These are phyloP conservation scores for Flaveria bidentis DNA, from an alignment of 129 eudicot species.

Conservation along the genomic window DNA sequence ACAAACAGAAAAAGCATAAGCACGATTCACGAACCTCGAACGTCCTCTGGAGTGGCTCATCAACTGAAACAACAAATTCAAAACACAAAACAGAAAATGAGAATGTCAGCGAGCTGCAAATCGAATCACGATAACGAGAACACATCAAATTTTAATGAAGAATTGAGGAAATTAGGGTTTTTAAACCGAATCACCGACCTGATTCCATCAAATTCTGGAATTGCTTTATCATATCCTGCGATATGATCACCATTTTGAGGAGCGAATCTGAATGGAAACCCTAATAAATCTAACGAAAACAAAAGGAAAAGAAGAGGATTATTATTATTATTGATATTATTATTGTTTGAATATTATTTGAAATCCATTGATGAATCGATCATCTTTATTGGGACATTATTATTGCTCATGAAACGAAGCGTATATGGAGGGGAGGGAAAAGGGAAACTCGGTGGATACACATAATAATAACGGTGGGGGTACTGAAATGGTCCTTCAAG, in stretches of 20 bases:
- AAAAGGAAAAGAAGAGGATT: not conserved
- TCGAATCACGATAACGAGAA: constrained; percentile 5
- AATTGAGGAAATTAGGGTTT: constrained; percentile 16
- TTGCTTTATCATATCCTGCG: constrained; percentile 57
- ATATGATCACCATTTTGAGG: constrained; percentile 56
- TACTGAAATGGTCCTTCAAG: not conserved
- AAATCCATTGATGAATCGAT: constrained; percentile 18
- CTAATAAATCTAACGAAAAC: constrained; percentile 23
- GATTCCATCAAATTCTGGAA: constrained; percentile 57
- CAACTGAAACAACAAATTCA: constrained; percentile 58
- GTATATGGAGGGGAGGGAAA: constrained; percentile 30
- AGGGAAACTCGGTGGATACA: constrained; percentile 27
- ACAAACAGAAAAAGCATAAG: not conserved
- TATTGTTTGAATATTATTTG: not conserved
- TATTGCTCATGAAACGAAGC: constrained; percentile 17
- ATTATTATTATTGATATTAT: not conserved
- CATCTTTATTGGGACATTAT: constrained; percentile 16
- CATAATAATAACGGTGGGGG: not conserved
- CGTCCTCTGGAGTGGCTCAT: constrained; percentile 71
- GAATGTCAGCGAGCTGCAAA: not conserved
- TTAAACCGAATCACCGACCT: constrained; percentile 40
- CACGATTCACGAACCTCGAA: constrained; percentile 52
- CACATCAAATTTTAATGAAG: not conserved
- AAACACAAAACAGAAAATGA: constrained; percentile 5
- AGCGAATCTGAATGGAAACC: constrained; percentile 24